A percentile compares a stretch with the other conserved stretches of the same genome.
Conservation (phyloP, 2,329 filamentous ascomycete species). For the Rugonectria rugulosa region DNA sequence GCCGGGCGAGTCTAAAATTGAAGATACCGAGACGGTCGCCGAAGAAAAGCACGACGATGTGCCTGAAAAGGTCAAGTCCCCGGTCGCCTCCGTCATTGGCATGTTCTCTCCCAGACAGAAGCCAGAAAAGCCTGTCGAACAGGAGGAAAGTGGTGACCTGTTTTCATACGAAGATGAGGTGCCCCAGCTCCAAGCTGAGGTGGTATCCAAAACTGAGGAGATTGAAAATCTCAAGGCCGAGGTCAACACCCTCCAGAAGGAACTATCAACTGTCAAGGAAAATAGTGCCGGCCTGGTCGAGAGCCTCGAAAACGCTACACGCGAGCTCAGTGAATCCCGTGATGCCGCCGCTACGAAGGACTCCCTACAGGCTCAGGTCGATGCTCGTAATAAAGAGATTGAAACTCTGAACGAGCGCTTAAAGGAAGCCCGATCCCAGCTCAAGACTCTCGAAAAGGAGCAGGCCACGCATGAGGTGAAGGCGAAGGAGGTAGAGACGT, state of each 20-base stretch:
- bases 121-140: slow-evolving; percentile 39
- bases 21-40: slow-evolving; percentile 42
- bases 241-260: slow-evolving; percentile 71
- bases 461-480: slow-evolving; percentile 42
- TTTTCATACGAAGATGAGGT: slow-evolving; percentile 94
- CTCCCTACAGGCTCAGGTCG: slow-evolving; percentile 58
- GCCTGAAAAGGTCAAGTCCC: slow-evolving; percentile 51
- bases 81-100: slow-evolving; percentile 55
- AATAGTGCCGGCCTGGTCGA: slow-evolving; percentile 71
- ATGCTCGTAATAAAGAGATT: slow-evolving; percentile 57
- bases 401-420: slow-evolving; percentile 58
- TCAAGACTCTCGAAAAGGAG: slow-evolving; percentile 53
- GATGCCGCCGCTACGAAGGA: slow-evolving; percentile 51
- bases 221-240: slow-evolving; percentile 75
- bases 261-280: slow-evolving; percentile 76
- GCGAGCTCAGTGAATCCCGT: slow-evolving; percentile 63
- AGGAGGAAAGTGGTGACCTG: slow-evolving; percentile 70
- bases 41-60: slow-evolving; percentile 41
- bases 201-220: slow-evolving; percentile 74
- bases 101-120: slow-evolving; percentile 59
- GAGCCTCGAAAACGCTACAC: slow-evolving; percentile 72
- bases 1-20: slow-evolving; percentile 31
- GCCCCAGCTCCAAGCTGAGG: slow-evolving; percentile 78
- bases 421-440: slow-evolving; percentile 51
- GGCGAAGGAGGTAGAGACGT: slow-evolving; percentile 46